Evolutionary conservation across 805 yeast genomes (phyloP).

Genomic region (Yarrowia bubula): DNA sequence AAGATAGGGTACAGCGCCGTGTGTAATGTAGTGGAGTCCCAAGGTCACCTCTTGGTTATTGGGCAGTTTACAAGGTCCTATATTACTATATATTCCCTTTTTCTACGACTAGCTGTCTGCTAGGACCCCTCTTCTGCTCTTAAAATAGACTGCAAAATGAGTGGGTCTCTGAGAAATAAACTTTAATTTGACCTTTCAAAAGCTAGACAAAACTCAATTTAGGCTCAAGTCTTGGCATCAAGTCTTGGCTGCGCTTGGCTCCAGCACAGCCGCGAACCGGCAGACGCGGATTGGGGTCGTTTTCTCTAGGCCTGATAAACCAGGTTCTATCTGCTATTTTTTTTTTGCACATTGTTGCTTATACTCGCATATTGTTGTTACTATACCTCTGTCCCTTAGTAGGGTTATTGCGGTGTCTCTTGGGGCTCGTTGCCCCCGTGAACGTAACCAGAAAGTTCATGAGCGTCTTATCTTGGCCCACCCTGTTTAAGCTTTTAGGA

Average conservation of each 20-base stretch:
- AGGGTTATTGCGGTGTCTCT: neutral
- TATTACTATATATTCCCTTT: neutral
- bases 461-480: slow-evolving; percentile 21
- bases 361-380: neutral
- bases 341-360: neutral
- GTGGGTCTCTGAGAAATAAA: slow-evolving; percentile 8
- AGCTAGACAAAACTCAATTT: neutral
- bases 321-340: neutral
- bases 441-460: neutral
- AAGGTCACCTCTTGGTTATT: too few species aligned
- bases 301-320: neutral
- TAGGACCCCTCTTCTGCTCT: neutral
- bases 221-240: slow-evolving; percentile 22
- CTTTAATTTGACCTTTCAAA: neutral
- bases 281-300: neutral
- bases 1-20: neutral
- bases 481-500: slow-evolving; percentile 21
- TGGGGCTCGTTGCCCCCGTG: neutral
- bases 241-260: slow-evolving; percentile 25
- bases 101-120: neutral
- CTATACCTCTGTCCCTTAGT: too few species aligned
- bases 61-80: too few species aligned
- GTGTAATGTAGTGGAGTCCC: neutral
- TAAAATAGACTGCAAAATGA: slow-evolving; percentile 10
- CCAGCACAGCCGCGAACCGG: slow-evolving; percentile 16